Evolutionary conservation across 208 protist genomes (phyloP).

Genomic region (Borovskyia barvae): DNA sequence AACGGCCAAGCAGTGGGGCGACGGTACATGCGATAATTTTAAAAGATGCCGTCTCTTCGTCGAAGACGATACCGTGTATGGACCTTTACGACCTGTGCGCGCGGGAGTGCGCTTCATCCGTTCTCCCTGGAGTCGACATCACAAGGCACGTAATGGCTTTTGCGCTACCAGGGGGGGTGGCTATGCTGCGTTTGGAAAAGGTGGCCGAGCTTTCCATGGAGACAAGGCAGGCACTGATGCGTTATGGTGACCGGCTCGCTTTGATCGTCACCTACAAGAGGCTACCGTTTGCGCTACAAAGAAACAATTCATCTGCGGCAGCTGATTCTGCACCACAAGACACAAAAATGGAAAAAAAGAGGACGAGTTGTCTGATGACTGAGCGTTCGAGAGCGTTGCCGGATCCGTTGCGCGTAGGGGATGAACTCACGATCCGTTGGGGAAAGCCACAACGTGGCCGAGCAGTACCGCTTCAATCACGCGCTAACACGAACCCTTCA

Average conservation of each 20-base stretch:
- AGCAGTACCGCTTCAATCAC: neutral
- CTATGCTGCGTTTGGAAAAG: conserved; percentile 2
- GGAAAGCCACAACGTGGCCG: neutral
- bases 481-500: no score
- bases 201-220: neutral
- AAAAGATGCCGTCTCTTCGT: no score
- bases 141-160: neutral
- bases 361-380: no score
- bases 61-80: no score
- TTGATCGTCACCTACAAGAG: conserved; percentile 2
- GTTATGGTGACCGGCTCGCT: conserved; percentile 6
- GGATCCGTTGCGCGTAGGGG: conserved; percentile 14
- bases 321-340: neutral
- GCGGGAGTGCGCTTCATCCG: conserved; percentile 5
- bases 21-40: no score
- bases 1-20: no score
- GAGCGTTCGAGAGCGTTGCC: no score
- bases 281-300: neutral
- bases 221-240: neutral
- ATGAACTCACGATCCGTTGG: conserved; percentile 31
- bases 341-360: no score
- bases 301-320: neutral
- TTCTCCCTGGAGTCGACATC: conserved; percentile 29
- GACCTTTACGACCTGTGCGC: conserved; percentile 42
- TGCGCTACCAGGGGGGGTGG: conserved; percentile 22